Percentiles rank a stretch among this genome's conserved stretches.
Conservation (phyloP, 352 stramenopile genomes). For the Paralagenidium karlingii region DNA sequence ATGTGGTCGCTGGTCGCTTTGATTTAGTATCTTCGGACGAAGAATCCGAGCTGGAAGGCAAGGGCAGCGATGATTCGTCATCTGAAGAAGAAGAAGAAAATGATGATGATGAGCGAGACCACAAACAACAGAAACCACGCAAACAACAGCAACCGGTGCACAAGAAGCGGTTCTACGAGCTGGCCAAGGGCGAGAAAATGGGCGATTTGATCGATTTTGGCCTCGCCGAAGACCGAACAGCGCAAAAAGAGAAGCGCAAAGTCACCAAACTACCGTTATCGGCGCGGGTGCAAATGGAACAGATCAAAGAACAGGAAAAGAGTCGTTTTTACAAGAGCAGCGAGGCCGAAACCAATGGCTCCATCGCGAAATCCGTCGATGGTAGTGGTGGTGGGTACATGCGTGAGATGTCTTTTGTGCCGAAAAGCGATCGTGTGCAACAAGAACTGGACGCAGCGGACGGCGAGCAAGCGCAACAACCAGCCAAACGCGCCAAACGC, state of each 20-base stretch:
- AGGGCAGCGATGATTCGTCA: constrained; percentile 53
- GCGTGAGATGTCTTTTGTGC: constrained; percentile 73
- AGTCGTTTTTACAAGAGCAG: constrained; percentile 80
- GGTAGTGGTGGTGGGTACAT: constrained; percentile 52
- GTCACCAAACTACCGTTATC: constrained; percentile 63
- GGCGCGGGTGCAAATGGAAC: constrained; percentile 64
- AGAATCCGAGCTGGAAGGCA: constrained; percentile 41
- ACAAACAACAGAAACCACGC: neutral
- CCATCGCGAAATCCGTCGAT: constrained; percentile 1
- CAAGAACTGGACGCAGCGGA: too few relatives aligned
- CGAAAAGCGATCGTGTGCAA: too few relatives aligned
- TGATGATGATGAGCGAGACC: neutral
- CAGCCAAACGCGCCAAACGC: too few relatives aligned
- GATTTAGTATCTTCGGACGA: constrained; percentile 54
- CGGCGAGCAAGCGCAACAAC: too few relatives aligned
- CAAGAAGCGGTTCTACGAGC: constrained; percentile 53
- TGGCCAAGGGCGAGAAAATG: constrained; percentile 71
- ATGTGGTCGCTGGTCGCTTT: constrained; percentile 41
- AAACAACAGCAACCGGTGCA: neutral
- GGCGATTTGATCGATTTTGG: constrained; percentile 69
- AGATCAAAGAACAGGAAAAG: constrained; percentile 55
- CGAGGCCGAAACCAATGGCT: too few relatives aligned
- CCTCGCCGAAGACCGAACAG: constrained; percentile 41
- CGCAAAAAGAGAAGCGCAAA: constrained; percentile 68
- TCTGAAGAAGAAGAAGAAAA: constrained; percentile 38